These are phyloP conservation scores for Hypoxylon fragiforme DNA, from an alignment of 495 filamentous ascomycete genomes.

Conservation along the genomic window DNA sequence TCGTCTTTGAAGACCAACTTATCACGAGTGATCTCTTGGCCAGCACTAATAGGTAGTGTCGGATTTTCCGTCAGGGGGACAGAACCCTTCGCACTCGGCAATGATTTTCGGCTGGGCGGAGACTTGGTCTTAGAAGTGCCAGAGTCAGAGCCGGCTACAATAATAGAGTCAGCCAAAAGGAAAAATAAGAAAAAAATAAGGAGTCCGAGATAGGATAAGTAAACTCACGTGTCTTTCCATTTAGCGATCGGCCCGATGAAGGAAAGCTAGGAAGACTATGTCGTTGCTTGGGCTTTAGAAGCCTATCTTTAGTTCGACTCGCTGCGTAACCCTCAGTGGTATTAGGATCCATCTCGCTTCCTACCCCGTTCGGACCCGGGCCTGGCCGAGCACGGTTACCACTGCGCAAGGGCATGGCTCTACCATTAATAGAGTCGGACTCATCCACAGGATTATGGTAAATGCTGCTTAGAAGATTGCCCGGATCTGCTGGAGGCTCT, in stretches of 20 bases:
- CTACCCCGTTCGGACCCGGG: conserved; percentile 3
- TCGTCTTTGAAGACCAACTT: conserved; percentile 44
- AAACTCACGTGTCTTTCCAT: conserved; percentile 20
- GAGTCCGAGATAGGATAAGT: no score
- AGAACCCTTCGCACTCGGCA: conserved; percentile 35
- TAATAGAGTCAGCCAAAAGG: conserved; percentile 2
- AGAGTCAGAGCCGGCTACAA: conserved; percentile 15
- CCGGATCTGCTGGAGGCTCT: conserved; percentile 32
- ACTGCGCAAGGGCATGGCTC: conserved; percentile 28
- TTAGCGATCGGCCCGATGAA: conserved; percentile 7
- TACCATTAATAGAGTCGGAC: conserved; percentile 14
- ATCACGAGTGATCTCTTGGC: conserved; percentile 43
- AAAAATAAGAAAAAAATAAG: no score
- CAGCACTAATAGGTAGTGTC: conserved; percentile 13
- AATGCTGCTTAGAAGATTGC: conserved; percentile 37
- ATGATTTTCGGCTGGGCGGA: conserved; percentile 31
- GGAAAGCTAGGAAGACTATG: conserved; percentile 32
- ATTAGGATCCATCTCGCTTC: conserved; percentile 8
- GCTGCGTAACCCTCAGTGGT: background rate
- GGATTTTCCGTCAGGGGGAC: conserved; percentile 28
- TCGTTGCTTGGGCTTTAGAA: conserved; percentile 30
- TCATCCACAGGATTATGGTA: conserved; percentile 40
- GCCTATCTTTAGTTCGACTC: conserved; percentile 14
- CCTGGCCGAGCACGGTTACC: conserved; percentile 19
- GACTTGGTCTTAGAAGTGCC: conserved; percentile 26